Base-by-base conservation (phyloP, 2,329 filamentous ascomycete species). In the Monosporascus sp. region DNA sequence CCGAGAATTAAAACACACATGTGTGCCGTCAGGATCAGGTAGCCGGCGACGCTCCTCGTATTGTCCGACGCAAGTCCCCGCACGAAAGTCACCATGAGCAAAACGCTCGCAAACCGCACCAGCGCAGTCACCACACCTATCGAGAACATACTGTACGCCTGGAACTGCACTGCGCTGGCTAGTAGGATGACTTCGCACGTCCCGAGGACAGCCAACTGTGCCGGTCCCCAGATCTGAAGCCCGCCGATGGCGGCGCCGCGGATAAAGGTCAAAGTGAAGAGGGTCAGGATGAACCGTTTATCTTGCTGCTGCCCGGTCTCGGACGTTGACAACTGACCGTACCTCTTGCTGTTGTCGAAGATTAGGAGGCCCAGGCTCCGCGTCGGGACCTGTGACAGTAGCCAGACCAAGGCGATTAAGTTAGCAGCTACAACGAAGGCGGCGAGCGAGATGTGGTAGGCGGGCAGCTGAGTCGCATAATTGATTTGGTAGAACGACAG, bases 31-130 rank as follows among this genome's bases (percentile, higher is more conserved):
- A 91, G 72, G 40, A 89, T 84, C 16, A 81, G 73, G 63, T 89
- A 90, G 8, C 86, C 87, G 44, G 89, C 80, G 79, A 83, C 88
- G 17, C 85, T 85, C 60, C 83, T 84, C 1, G 81, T 71, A 2
- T 77, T 71, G 58, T 84, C 76, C 2, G 80, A 81, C 1, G 84
- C 83, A 22, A 88, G 76, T 56, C 87, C 87, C 0, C 85, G 76
- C 22, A 77, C 74, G 51, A 85, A 73, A 11, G 80, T 68, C 16
- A 82, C 68, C 38, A 68, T 61, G 31, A 68, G 56, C 9, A 56
- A 17, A 27, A 63, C 31, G 2, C 80, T 83, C 43, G 81, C 68
- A 14, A 88, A 78, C 48, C 85, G 76, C 20, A 84, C 72, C 16
- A 76, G 24, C 24, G 50, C 37, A 31, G 53, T 50, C 37, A 45